phyloP scores from a whole-genome alignment of 129 eudicot genomes.

The Arctium minus region DNA sequence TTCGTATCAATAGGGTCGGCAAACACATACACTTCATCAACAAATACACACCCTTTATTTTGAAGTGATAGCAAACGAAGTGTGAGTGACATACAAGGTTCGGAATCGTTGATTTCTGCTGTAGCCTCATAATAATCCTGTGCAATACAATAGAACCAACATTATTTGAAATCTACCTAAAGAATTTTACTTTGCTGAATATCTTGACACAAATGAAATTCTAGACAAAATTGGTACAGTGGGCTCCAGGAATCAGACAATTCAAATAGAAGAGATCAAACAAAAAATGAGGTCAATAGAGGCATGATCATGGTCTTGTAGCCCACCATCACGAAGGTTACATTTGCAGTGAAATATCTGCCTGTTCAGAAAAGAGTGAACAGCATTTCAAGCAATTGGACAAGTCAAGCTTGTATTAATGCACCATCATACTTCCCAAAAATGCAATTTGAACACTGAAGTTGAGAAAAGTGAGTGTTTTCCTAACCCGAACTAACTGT shows the following conservation, averaged over 20 bases:
- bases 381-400: no score
- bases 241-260: background rate
- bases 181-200: background rate
- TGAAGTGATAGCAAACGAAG: conserved; percentile 75
- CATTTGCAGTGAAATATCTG: no score
- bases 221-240: background rate
- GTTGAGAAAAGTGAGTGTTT: no score
- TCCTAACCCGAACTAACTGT: no score
- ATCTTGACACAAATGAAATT: background rate
- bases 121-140: conserved; percentile 95
- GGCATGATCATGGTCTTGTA: no score
- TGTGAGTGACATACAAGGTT: conserved; percentile 67
- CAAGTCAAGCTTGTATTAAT: no score
- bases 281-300: background rate
- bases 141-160: background rate
- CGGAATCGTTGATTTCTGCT: conserved; percentile 83
- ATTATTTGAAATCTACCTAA: background rate
- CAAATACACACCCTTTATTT: conserved; percentile 46
- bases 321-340: no score
- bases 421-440: no score
- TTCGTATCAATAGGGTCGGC: conserved; percentile 53
- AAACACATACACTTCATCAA: conserved; percentile 80
- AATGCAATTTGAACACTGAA: no score
- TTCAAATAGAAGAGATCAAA: background rate
- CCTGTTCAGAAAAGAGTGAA: no score